Evolutionary conservation across 2,329 filamentous ascomycete species (phyloP).

Genomic region (Blumeria hordei): DNA sequence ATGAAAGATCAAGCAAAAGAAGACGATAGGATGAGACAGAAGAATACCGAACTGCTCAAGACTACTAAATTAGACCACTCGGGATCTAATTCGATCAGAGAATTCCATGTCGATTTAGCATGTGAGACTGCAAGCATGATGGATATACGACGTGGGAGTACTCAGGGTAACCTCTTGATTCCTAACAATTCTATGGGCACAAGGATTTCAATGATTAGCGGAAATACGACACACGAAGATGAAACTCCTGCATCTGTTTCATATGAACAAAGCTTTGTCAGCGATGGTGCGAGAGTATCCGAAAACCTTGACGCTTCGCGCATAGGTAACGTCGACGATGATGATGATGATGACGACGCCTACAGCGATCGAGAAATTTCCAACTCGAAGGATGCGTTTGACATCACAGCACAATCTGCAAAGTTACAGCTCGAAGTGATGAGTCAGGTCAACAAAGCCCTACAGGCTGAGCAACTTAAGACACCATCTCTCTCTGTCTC

Average conservation of each 20-base stretch:
- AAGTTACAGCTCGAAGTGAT: slow-evolving; percentile 82
- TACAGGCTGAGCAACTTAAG: slow-evolving; percentile 44
- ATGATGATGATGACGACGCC: slow-evolving; percentile 60
- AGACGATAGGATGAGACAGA: slow-evolving; percentile 53
- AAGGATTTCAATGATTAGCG: slow-evolving; percentile 14
- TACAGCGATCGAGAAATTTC: slow-evolving; percentile 54
- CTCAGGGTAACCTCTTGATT: slow-evolving; percentile 15
- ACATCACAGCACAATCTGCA: slow-evolving; percentile 88
- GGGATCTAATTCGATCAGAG: slow-evolving; percentile 15
- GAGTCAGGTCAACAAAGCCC: slow-evolving; percentile 58
- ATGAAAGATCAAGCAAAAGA: slow-evolving; percentile 90
- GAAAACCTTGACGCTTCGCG: slow-evolving; percentile 7
- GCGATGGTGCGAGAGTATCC: slow-evolving; percentile 13
- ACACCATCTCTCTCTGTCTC: slow-evolving; percentile 51
- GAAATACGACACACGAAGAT: slow-evolving; percentile 24
- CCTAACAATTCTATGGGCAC: slow-evolving; percentile 8
- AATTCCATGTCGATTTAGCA: slow-evolving; percentile 6
- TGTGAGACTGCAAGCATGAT: slow-evolving; percentile 8
- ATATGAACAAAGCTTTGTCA: slow-evolving; percentile 29
- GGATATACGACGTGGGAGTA: slow-evolving; percentile 21
- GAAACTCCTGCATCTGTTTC: slow-evolving; percentile 25
- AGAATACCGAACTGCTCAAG: slow-evolving; percentile 49
- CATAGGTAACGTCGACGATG: slow-evolving; percentile 18
- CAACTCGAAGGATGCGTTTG: slow-evolving; percentile 76
- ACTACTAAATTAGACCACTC: slow-evolving; percentile 60